phyloP scores from a whole-genome alignment of 1,284 basidiomycete species.

The Sanghuangporus weigelae region DNA sequence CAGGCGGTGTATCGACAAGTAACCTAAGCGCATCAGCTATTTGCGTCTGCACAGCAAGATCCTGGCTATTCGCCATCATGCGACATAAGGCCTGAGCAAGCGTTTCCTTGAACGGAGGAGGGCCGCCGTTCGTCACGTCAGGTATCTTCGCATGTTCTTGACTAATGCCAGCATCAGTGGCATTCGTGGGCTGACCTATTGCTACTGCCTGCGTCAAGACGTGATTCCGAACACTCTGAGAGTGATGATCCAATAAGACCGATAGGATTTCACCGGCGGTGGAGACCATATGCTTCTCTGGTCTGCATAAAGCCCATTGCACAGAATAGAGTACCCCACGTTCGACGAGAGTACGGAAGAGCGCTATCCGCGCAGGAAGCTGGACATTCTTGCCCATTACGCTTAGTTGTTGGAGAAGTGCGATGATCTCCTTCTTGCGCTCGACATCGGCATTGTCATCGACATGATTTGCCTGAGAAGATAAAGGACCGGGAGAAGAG shows the following conservation, averaged over 20 bases:
- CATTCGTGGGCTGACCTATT: conserved; percentile 32
- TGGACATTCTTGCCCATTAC: conserved; percentile 97
- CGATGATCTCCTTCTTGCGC: conserved; percentile 67
- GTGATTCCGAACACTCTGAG: conserved; percentile 81
- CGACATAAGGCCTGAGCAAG: conserved; percentile 73
- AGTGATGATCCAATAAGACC: conserved; percentile 87
- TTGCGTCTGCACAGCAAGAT: conserved; percentile 87
- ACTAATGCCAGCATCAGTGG: conserved; percentile 48
- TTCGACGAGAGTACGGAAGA: conserved; percentile 90
- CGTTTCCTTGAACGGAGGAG: conserved; percentile 42
- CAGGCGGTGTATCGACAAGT: conserved; percentile 71
- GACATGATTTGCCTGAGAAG: background rate
- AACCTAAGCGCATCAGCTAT: conserved; percentile 86
- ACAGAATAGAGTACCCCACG: conserved; percentile 86
- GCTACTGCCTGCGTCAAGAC: conserved; percentile 76
- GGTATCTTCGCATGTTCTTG: conserved; percentile 44
- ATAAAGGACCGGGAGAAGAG: background rate
- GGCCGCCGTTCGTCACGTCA: conserved; percentile 11
- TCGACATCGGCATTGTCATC: conserved; percentile 4
- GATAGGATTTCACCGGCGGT: conserved; percentile 87
- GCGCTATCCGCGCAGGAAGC: conserved; percentile 75
- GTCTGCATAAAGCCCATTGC: conserved; percentile 75
- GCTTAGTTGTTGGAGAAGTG: conserved; percentile 90
- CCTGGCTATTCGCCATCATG: conserved; percentile 72
- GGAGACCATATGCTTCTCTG: conserved; percentile 47